Conservation (phyloP, 495 filamentous ascomycete species). For the Recurvomyces mirabilis region DNA sequence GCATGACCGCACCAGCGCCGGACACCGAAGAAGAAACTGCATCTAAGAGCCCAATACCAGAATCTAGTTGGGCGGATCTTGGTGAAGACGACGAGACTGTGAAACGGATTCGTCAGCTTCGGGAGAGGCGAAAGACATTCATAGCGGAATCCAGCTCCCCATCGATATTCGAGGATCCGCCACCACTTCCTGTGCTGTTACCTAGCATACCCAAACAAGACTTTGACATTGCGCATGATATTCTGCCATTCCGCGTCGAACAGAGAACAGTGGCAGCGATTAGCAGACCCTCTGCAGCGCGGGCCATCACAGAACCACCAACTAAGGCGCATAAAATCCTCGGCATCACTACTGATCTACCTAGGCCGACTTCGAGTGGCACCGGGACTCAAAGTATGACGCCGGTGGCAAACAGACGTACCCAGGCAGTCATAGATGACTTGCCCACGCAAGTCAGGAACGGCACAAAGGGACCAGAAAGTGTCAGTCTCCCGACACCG, state of each 20-base stretch:
- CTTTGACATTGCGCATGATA: neutral
- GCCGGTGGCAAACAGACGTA: neutral
- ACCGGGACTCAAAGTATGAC: neutral
- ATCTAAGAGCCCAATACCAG: slow-evolving; percentile 1
- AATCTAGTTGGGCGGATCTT: slow-evolving; percentile 21
- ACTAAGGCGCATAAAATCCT: slow-evolving; percentile 30
- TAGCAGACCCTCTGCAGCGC: slow-evolving; percentile 3
- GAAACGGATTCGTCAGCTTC: slow-evolving; percentile 19
- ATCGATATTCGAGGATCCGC: neutral
- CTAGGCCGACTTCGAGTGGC: neutral
- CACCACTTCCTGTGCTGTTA: neutral
- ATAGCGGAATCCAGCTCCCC: slow-evolving; percentile 7
- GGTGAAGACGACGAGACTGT: slow-evolving; percentile 24
- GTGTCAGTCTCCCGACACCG: slow-evolving; percentile 3
- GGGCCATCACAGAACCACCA: slow-evolving; percentile 20
- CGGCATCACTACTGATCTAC: slow-evolving; percentile 14
- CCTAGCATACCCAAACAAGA: neutral
- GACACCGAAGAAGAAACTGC: neutral
- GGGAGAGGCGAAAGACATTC: slow-evolving; percentile 17
- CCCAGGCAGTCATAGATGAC: neutral
- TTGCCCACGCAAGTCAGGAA: neutral
- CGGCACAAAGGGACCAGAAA: neutral
- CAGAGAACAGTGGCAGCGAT: slow-evolving; percentile 5
- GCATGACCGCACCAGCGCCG: too few species aligned
- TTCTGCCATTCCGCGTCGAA: neutral